A percentile compares a stretch with the other conserved stretches of the same genome.
Evolutionary conservation across 2,329 filamentous ascomycete genomes (phyloP).

Genomic region (Trichoderma afroharzianum): DNA sequence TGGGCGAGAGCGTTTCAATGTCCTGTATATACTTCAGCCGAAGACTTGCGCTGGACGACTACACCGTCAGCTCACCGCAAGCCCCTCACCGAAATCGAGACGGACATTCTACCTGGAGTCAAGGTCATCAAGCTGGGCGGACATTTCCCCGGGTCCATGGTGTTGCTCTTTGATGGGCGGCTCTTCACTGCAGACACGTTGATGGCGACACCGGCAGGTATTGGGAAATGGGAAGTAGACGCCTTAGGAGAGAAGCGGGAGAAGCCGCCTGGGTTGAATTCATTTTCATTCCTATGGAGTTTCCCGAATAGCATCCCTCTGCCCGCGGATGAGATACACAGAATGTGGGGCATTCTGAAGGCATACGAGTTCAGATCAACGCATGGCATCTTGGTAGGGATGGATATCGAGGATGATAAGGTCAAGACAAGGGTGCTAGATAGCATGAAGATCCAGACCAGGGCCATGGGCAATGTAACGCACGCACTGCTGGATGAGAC

Average conservation of each 20-base stretch:
- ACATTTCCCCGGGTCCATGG: constrained; percentile 73
- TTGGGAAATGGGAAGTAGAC: constrained; percentile 44
- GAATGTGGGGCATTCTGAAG: constrained; percentile 68
- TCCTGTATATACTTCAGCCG: constrained; percentile 63
- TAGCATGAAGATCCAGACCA: constrained; percentile 72
- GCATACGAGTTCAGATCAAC: constrained; percentile 60
- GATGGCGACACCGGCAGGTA: constrained; percentile 61
- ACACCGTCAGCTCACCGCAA: constrained; percentile 41
- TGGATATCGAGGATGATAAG: constrained; percentile 54
- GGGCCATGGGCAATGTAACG: constrained; percentile 43
- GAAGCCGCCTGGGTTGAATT: constrained; percentile 44
- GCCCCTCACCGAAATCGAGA: constrained; percentile 44
- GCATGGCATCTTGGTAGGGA: constrained; percentile 62
- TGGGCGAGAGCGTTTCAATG: constrained; percentile 69
- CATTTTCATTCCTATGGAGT: constrained; percentile 72
- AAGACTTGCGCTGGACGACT: constrained; percentile 64
- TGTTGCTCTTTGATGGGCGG: constrained; percentile 57
- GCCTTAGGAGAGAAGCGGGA: constrained; percentile 32
- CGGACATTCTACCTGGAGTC: constrained; percentile 46
- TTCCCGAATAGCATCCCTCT: constrained; percentile 74
- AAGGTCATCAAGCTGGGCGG: constrained; percentile 69
- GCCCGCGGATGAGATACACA: constrained; percentile 55
- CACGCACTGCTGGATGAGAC: constrained; percentile 37
- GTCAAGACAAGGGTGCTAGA: constrained; percentile 66
- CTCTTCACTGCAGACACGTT: constrained; percentile 78